Evolutionary conservation across 2,329 filamentous ascomycete species (phyloP), one percentile per base, ranked within the genome.

Genomic region (Stagonosporopsis cucurbitacearum): DNA sequence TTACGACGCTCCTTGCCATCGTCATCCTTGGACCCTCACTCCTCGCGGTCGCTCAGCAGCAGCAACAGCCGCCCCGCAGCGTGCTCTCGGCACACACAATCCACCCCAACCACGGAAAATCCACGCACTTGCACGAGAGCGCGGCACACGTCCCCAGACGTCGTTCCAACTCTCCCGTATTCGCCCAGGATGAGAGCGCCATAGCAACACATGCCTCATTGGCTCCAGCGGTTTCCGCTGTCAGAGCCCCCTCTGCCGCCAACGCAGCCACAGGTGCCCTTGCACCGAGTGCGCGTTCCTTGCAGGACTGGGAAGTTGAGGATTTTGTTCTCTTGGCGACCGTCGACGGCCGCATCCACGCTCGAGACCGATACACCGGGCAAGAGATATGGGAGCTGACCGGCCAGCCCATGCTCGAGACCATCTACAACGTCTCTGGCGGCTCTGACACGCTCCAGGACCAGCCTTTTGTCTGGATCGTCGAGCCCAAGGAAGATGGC

Each of bases 231-330:
- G 76, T 81, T 72, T 81, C 86, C 83, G 86, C 92, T 90, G 93
- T 97, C 84, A 86, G 91, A 96, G 93, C 92, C 91, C 91, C 90
- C 86, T 86, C 86, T 86, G 87, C 86, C 68, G 67, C 72, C 84
- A 86, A 72, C 68, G 74, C 75, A 67, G 75, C 75, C 69, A 70
- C 71, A 56, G 74, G 68, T 67, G 79, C 76, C 70, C 72, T 80
- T 54, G 85, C 89, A 82, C 84, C 84, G 66, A 69, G 71, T 89
- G 94, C 92, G 93, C 93, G 94, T 87, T 96, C 89, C 84, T 84
- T 98, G 86, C 89, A 93, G 86, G 94, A 97, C 82, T 98, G 94
- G 94, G 92, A 97, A 90, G 93, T 97, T 81, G 94, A 98, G 91
- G 93, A 98, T 84, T 96, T 97, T 86, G 91, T 98, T 81, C 91